Evolutionary conservation across 306 rosid genomes (phyloP).

Genomic region (Cucumis hystrix): DNA sequence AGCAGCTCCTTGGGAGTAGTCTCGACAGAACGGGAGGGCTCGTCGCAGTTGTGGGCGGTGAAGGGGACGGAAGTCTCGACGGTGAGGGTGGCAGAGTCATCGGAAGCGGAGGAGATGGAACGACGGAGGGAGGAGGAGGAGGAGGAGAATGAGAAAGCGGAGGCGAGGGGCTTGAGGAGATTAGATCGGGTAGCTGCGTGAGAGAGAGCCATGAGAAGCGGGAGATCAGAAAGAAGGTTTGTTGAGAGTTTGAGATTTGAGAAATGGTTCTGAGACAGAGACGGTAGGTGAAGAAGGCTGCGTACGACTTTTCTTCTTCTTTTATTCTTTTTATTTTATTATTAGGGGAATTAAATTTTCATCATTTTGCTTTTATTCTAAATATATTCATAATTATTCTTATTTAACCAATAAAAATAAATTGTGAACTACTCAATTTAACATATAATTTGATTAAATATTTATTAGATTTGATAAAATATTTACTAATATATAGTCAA

Average conservation of each 20-base stretch:
- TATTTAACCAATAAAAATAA: too few species aligned
- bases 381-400: too few species aligned
- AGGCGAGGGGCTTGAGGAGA: slow-evolving; percentile 31
- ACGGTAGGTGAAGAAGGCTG: background rate
- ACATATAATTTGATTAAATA: too few species aligned
- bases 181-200: slow-evolving; percentile 23
- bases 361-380: too few species aligned
- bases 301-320: background rate
- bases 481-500: too few species aligned
- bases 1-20: slow-evolving; percentile 58
- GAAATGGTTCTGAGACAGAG: background rate
- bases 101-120: slow-evolving; percentile 31
- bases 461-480: too few species aligned
- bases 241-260: background rate
- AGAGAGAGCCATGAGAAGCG: background rate
- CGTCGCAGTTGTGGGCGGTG: slow-evolving; percentile 54
- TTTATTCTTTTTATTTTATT: too few species aligned
- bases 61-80: slow-evolving; percentile 73
- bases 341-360: too few species aligned
- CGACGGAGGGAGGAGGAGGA: slow-evolving; percentile 25
- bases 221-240: background rate
- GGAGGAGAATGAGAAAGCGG: slow-evolving; percentile 17
- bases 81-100: slow-evolving; percentile 30
- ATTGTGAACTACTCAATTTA: too few species aligned
- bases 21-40: slow-evolving; percentile 63